Base-by-base conservation (phyloP, 1,284 basidiomycete species). In the Wolfiporia cocos region DNA sequence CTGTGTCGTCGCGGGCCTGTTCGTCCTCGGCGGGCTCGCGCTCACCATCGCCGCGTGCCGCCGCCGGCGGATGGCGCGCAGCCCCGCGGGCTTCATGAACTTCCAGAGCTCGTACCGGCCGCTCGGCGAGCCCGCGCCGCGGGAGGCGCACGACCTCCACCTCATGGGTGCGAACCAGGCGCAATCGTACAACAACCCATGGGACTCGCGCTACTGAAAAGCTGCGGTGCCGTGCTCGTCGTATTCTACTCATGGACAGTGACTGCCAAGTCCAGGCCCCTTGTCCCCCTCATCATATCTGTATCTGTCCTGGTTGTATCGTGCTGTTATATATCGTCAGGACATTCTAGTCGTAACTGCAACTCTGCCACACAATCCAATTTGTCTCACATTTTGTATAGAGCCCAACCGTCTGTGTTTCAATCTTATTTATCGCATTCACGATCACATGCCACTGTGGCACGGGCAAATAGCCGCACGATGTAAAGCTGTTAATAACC, bases 141-240 rank as follows among this genome's bases (percentile, higher is more conserved):
- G 44, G 22, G 41, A 47, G 38, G 46, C 52, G 31, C 49, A 53
- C 46, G 50, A 53, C 46, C 42, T 53, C 42, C 48, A 45, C 29
- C 43, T 48, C 18, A 43, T 49, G 41, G 43, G 32, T n/a, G 21
- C 29, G 30, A 44, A 37, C 26, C 37, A 41, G 29, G 9, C 7
- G 26, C 26, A 28, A 14, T 28, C 26, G 26, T 28, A 28, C 14
- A 14, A 7, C 9, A 28, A 28, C 14, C 26, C 26, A 9, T 28
- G 26, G 26, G 26, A 28, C 14, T 7, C 26, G 9, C 26, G 26
- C 7, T 28, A 28, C 14, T 28, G 14, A 28, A n/a, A n/a, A n/a
- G n/a, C n/a, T n/a, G n/a, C n/a, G n/a, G n/a, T n/a, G n/a, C n/a
- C n/a, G n/a, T n/a, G n/a, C n/a, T n/a, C n/a, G n/a, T n/a, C n/a